Evolutionary conservation across 2,329 filamentous ascomycete species (phyloP).

Genomic region (Aurifilum marmelostoma): DNA sequence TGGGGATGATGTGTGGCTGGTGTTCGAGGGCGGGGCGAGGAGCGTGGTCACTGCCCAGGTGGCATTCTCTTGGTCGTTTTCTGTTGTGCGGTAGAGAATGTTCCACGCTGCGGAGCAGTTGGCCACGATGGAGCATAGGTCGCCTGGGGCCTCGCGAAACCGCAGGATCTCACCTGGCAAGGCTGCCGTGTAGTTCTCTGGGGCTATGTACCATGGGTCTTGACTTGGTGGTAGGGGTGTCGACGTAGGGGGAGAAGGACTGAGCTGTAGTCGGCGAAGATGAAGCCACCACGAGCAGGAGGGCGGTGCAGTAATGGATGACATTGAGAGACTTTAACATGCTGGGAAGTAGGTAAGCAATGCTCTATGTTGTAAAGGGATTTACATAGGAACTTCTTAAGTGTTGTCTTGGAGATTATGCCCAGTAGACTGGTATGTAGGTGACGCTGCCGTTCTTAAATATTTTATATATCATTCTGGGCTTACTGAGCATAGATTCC

Average conservation of each 20-base stretch:
- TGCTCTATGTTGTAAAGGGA: too few species aligned
- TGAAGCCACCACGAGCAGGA: background rate
- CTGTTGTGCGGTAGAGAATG: constrained; percentile 1
- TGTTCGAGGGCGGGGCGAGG: background rate
- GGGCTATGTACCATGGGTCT: constrained; percentile 1
- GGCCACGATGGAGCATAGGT: background rate
- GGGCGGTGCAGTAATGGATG: background rate
- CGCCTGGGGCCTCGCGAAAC: background rate
- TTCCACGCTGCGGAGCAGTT: constrained; percentile 1
- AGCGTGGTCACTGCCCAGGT: constrained; percentile 3
- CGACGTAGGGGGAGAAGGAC: background rate
- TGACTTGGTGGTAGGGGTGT: background rate
- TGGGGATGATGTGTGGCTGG: background rate
- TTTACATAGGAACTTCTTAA: background rate
- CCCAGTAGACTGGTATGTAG: too few species aligned
- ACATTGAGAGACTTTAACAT: background rate
- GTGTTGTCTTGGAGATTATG: too few species aligned
- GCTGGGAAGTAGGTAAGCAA: background rate
- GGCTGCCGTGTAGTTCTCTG: background rate
- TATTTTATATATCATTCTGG: background rate
- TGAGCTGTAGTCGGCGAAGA: background rate
- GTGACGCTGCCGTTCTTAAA: background rate
- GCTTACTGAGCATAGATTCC: background rate
- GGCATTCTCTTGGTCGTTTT: background rate
- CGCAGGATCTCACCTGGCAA: background rate